Base-by-base conservation (phyloP, 2,329 filamentous ascomycete species). In the Cryphonectria parasitica region DNA sequence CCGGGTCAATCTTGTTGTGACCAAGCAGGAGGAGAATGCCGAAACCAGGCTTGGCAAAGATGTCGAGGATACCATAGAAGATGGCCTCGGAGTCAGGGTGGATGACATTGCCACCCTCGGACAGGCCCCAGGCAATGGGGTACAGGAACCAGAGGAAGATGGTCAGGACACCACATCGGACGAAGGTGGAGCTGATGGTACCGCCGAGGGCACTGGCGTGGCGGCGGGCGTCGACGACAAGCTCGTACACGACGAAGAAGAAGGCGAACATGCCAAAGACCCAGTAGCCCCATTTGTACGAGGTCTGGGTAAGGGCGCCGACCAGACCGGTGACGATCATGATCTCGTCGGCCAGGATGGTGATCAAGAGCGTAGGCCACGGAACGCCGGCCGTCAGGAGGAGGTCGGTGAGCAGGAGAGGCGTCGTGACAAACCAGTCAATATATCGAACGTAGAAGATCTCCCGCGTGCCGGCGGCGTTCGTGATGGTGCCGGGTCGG, bases 261-360 rank as follows among this genome's bases (percentile, higher is more conserved):
- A 91, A 85, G 39, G 86, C 82, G 3, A 82, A 77, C 75, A 79
- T 82, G 69, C 85, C 87, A 69, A 91, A 90, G 13, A 81, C 80
- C 77, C 85, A 91, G 79, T 90, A 92, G 1, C 89, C 89, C 88
- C 88, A 92, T 77, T 92, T 92, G 82, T 92, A 92, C 2, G 80
- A 81, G 11, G 86, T 87, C 22, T 79, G 77, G 3, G 91, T 88
- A 1, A 92, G 84, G 3, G 90, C 89, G 39, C 91, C 90, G 25
- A 92, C 84, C 7, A 92, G 84, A 34, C 89, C 89, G 31, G 86
- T 87, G n/a, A 91, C 81, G 64, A 92, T 86, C 89, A 92, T 91
- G 75, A 92, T 82, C 75, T 87, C 82, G 73, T 91, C 89, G 3
- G 91, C 83, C 6, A 92, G 80, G 10, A 92, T 82, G 1, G 88